Conservation (phyloP, 306 rosid genomes). For the Vigna hirtella region DNA sequence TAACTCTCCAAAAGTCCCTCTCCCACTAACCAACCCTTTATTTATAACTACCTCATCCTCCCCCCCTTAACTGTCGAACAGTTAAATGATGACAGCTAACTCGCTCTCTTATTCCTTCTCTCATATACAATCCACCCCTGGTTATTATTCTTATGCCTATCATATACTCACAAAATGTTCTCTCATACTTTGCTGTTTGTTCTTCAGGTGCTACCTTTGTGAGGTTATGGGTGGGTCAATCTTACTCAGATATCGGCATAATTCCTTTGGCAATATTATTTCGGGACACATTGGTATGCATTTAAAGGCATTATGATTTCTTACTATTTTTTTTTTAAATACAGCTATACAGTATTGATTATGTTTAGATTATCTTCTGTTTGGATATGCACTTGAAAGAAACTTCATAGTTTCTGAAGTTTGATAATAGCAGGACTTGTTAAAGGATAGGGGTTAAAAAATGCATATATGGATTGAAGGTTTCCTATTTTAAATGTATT, state of each 20-base stretch:
- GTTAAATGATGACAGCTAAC: too few species aligned
- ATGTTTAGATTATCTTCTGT: slow-evolving; percentile 36
- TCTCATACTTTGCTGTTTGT: slow-evolving; percentile 42
- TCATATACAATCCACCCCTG: too few species aligned
- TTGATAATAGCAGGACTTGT: slow-evolving; percentile 32
- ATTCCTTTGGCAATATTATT: slow-evolving; percentile 75
- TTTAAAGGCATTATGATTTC: slow-evolving; percentile 13
- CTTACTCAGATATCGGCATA: slow-evolving; percentile 49
- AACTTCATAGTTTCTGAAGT: slow-evolving; percentile 30
- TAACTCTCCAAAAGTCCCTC: too few species aligned
- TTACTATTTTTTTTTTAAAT: slow-evolving; percentile 8
- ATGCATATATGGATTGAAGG: slow-evolving; percentile 5
- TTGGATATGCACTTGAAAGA: neutral
- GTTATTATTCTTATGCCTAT: too few species aligned
- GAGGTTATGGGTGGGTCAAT: slow-evolving; percentile 82
- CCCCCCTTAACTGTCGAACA: too few species aligned
- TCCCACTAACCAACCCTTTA: too few species aligned
- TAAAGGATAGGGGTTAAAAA: neutral
- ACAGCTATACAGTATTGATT: slow-evolving; percentile 20
- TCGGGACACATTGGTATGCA: slow-evolving; percentile 61
- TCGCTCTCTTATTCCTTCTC: too few species aligned
- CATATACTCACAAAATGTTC: neutral
- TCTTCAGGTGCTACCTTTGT: slow-evolving; percentile 62
- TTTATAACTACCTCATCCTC: too few species aligned
- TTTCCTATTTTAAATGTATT: slow-evolving; percentile 13